phyloP scores from a whole-genome alignment of 805 yeast species.

The Yamadazyma paraphyllophila region DNA sequence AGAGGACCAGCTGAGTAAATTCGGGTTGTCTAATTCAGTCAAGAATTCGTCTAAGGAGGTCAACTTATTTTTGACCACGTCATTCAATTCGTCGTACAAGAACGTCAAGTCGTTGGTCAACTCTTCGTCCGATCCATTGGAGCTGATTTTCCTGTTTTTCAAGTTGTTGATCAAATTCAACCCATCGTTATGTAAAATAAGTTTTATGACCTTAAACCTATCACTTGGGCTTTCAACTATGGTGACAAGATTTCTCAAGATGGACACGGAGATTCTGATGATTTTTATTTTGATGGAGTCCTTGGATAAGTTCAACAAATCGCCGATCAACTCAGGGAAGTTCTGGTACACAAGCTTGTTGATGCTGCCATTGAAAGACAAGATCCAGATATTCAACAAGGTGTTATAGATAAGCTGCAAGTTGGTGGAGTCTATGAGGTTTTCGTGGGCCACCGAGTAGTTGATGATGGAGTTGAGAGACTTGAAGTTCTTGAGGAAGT shows the following conservation, averaged over 20 bases:
- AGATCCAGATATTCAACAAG: slow-evolving; percentile 77
- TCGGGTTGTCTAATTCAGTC: slow-evolving; percentile 77
- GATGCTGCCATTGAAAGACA: slow-evolving; percentile 65
- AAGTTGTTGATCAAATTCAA: slow-evolving; percentile 64
- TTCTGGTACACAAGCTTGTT: slow-evolving; percentile 47
- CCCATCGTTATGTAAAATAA: slow-evolving; percentile 73
- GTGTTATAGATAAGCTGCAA: slow-evolving; percentile 84
- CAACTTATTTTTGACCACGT: slow-evolving; percentile 65
- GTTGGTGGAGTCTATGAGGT: slow-evolving; percentile 38
- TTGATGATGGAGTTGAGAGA: slow-evolving; percentile 20
- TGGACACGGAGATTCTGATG: slow-evolving; percentile 77
- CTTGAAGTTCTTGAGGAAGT: slow-evolving; percentile 34
- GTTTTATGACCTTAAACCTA: slow-evolving; percentile 56
- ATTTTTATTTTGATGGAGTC: slow-evolving; percentile 90
- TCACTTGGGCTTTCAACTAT: slow-evolving; percentile 24
- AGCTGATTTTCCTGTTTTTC: slow-evolving; percentile 84
- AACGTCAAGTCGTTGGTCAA: slow-evolving; percentile 66
- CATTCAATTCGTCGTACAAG: slow-evolving; percentile 60
- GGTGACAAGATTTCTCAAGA: slow-evolving; percentile 59
- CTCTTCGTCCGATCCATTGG: slow-evolving; percentile 71
- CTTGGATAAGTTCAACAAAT: slow-evolving; percentile 58
- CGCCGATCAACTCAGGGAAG: slow-evolving; percentile 55
- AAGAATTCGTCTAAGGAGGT: slow-evolving; percentile 91
- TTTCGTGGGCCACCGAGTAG: slow-evolving; percentile 10
- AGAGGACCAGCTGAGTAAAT: slow-evolving; percentile 69